Evolutionary conservation across 164 flowering plant species (phyloP), one percentile per base, ranked within the genome.

Genomic region (Magnolia kwangsiensis): DNA sequence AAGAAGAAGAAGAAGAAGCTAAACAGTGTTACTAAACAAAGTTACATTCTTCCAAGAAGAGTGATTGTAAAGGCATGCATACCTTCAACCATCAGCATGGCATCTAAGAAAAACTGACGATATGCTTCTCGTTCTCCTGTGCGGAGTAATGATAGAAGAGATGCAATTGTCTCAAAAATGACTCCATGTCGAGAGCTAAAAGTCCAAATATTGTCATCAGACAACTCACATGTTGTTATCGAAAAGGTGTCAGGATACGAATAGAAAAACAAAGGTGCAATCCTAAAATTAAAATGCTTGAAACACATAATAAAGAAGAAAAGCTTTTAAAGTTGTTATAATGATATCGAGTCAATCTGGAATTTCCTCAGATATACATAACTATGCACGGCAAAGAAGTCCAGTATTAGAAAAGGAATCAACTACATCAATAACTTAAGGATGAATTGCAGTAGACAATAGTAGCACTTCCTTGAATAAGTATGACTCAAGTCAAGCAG

Each of bases 71-170:
- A 65, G 8, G 21, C 49, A 68, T 63, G 37, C 63, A 70, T 83
- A 92, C 98, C 98, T 91, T 92, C 91, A 84, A 89, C 78, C 21
- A 83, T 76, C 73, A 81, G 45, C 97, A 92, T 89, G 72, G 85
- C 83, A 78, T 96, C 99, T 63, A 85, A 73, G 78, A 94, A 94
- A 81, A 96, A 90, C 72, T 84, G 91, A 21, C 98, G 86, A 82
- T 88, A 96, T 6, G 92, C 93, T 82, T 90, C 92, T 74, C 93
- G 90, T 51, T 92, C 96, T 75, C 96, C 92, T 10, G 86, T 86
- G 10, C 98, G 95, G 24, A 96, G 92, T 84, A 94, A 86, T 50
- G 93, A 88, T 65, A 96, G 51, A 74, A 96, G 92, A 19, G 92
- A 87, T 23, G 93, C 91, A 80, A 92, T 81, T 6, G 97, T 85